Percentiles rank a stretch among this genome's conserved stretches.
These are phyloP conservation scores for Sphagnum magellanicum DNA, from an alignment of 228 moss, liverwort and hornwort species.

Conservation along the genomic window DNA sequence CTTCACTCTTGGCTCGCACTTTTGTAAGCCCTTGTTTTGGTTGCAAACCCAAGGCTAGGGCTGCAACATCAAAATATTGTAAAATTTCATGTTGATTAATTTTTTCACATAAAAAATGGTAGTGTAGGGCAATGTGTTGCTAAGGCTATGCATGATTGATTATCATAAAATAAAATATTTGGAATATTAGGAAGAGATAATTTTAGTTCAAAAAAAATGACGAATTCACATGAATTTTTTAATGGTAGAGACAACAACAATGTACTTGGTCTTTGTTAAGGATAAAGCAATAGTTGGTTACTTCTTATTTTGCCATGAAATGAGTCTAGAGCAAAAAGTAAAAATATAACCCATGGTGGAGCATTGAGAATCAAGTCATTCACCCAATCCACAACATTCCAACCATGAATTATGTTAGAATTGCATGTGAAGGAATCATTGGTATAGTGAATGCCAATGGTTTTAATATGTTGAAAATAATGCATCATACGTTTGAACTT, in stretches of 20 bases:
- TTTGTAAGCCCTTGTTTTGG: too few relatives aligned
- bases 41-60: too few relatives aligned
- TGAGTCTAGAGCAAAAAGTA: background rate
- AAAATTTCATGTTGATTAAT: background rate
- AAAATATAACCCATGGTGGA: background rate
- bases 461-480: background rate
- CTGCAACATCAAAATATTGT: too few relatives aligned
- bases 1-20: too few relatives aligned
- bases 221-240: conserved; percentile 2
- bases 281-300: conserved; percentile 1
- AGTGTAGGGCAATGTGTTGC: background rate
- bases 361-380: background rate
- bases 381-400: background rate
- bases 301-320: conserved; percentile 3
- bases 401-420: too few relatives aligned
- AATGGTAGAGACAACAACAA: background rate
- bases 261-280: background rate
- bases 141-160: background rate
- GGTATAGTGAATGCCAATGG: background rate
- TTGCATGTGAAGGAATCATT: too few relatives aligned
- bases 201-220: background rate
- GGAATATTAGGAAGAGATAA: background rate
- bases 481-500: background rate
- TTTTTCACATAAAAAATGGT: conserved; percentile 3
- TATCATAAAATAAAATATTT: too few relatives aligned